Evolutionary conservation across 2,329 filamentous ascomycete species (phyloP).

Genomic region (Cladosporium colombiae): DNA sequence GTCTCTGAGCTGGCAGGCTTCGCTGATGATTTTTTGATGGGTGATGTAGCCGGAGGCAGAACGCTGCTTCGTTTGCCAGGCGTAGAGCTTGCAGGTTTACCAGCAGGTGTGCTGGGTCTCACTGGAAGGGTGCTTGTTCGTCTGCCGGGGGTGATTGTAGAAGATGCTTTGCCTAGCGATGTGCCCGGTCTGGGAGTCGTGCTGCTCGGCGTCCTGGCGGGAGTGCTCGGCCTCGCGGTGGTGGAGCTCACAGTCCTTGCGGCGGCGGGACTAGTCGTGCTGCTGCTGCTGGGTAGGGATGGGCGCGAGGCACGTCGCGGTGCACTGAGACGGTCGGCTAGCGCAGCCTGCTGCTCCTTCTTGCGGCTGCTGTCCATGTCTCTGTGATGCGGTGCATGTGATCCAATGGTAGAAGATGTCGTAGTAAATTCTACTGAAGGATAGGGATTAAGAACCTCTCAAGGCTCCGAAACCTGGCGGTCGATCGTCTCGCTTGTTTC

Average conservation of each 20-base stretch:
- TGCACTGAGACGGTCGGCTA: constrained; percentile 19
- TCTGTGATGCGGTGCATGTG: constrained; percentile 11
- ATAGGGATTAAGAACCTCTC: too few species aligned
- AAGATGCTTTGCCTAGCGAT: neutral
- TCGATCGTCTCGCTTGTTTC: too few species aligned
- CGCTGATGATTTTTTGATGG: neutral
- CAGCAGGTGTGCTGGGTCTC: constrained; percentile 11
- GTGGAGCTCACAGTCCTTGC: constrained; percentile 13
- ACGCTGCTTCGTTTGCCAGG: neutral
- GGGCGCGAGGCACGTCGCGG: constrained; percentile 12
- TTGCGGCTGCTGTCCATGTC: constrained; percentile 17
- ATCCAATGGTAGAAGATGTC: neutral
- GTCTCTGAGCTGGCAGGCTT: constrained; percentile 1
- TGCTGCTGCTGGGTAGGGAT: neutral
- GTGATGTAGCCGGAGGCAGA: neutral
- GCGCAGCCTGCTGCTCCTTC: constrained; percentile 19
- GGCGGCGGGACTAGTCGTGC: neutral
- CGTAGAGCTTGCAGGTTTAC: neutral
- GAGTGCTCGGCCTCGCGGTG: constrained; percentile 9
- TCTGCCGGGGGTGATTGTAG: neutral
- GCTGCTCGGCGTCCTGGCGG: constrained; percentile 5
- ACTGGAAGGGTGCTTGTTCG: constrained; percentile 10
- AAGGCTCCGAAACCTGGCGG: too few species aligned
- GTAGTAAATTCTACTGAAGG: neutral
- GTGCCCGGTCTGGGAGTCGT: neutral